Conservation (phyloP, 805 yeast species). For the Lipomyces anomalus region DNA sequence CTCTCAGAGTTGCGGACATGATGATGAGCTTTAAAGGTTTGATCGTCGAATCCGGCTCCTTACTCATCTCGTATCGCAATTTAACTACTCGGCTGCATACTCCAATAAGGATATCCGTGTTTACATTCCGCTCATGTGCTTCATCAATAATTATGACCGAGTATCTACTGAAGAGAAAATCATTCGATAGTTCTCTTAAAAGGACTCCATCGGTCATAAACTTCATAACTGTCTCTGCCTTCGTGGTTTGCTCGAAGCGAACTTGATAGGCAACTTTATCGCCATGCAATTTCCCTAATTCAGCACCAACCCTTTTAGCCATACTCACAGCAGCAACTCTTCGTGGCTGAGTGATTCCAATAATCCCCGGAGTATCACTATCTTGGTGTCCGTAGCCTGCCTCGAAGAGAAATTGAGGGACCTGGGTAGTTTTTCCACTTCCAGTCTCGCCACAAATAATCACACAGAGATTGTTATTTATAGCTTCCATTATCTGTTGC, state of each 20-base stretch:
- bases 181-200: constrained; percentile 86
- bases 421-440: constrained; percentile 97
- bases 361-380: constrained; percentile 78
- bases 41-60: constrained; percentile 37
- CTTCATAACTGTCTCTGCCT: constrained; percentile 63
- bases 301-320: constrained; percentile 74
- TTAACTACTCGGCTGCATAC: constrained; percentile 81
- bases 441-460: constrained; percentile 97
- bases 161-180: constrained; percentile 72
- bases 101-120: constrained; percentile 93
- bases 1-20: constrained; percentile 97
- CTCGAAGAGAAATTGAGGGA: constrained; percentile 92
- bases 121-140: constrained; percentile 95
- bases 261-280: constrained; percentile 72
- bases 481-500: constrained; percentile 90
- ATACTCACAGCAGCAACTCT: constrained; percentile 91
- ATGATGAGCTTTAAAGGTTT: constrained; percentile 75
- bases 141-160: constrained; percentile 89
- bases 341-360: constrained; percentile 94
- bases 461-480: constrained; percentile 84
- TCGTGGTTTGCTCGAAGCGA: constrained; percentile 67
- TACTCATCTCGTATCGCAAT: constrained; percentile 48
- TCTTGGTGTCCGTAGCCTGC: constrained; percentile 74
- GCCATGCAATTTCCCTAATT: constrained; percentile 64
- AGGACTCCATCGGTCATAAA: constrained; percentile 95